These are phyloP conservation scores for Oenanthe sinensis DNA, from an alignment of 129 eudicot species.

Conservation along the genomic window DNA sequence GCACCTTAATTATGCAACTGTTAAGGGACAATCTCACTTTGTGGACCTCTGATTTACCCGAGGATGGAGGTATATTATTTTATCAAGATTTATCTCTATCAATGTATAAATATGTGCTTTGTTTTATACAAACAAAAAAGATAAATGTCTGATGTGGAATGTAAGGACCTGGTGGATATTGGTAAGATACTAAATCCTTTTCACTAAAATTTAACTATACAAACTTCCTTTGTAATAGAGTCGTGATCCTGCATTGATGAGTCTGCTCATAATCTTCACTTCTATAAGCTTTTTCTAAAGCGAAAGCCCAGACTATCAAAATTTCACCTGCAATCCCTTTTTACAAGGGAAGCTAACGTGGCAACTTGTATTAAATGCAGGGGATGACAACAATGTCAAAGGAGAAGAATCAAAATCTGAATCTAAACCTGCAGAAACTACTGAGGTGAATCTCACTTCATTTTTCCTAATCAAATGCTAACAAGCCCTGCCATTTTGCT, in stretches of 20 bases:
- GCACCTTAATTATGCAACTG: constrained; percentile 95
- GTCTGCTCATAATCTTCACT: not conserved
- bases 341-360: not conserved
- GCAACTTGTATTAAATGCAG: constrained; percentile 13
- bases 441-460: constrained; percentile 18
- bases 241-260: not conserved
- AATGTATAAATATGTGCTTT: too few species aligned
- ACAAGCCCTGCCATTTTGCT: not conserved
- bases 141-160: too few species aligned
- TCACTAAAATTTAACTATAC: too few species aligned
- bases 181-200: too few species aligned
- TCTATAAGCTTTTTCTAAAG: not conserved
- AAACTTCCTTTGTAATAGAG: not conserved
- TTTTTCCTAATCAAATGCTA: not conserved
- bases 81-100: not conserved
- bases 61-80: constrained; percentile 66
- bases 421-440: constrained; percentile 23
- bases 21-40: constrained; percentile 97
- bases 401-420: constrained; percentile 34
- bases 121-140: too few species aligned
- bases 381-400: constrained; percentile 27
- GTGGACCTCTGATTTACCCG: constrained; percentile 97
- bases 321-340: not conserved
- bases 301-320: not conserved
- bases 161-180: too few species aligned